These are phyloP conservation scores for Aspergillus ochraceoroseus DNA, from an alignment of 2,329 filamentous ascomycete species.

Conservation along the genomic window DNA sequence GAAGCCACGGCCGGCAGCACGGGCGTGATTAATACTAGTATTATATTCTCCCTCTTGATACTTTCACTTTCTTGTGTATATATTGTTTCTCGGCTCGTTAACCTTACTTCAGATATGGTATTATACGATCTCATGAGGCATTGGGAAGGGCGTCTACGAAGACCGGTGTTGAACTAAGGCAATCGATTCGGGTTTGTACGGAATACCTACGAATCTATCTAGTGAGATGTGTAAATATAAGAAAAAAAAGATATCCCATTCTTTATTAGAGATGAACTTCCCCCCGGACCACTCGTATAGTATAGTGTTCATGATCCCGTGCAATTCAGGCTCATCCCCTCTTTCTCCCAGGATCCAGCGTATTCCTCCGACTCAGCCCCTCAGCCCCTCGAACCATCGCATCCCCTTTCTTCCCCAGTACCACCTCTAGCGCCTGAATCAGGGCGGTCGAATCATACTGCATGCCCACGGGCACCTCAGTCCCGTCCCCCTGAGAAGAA, in stretches of 20 bases:
- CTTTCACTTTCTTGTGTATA: slow-evolving; percentile 13
- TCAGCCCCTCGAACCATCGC: slow-evolving; percentile 41
- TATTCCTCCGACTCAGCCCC: slow-evolving; percentile 55
- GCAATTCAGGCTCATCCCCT: too few species aligned
- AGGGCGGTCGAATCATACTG: slow-evolving; percentile 73
- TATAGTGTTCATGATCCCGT: too few species aligned
- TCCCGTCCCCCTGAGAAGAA: slow-evolving; percentile 32
- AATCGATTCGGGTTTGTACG: too few species aligned
- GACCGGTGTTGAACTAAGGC: neutral
- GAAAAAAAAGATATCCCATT: too few species aligned
- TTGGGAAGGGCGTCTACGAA: slow-evolving; percentile 31
- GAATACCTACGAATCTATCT: too few species aligned
- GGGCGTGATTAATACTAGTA: slow-evolving; percentile 21
- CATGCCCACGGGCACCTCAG: slow-evolving; percentile 51
- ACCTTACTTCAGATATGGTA: too few species aligned
- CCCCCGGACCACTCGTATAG: too few species aligned
- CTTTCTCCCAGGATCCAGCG: slow-evolving; percentile 41
- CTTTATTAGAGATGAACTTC: too few species aligned
- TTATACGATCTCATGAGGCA: slow-evolving; percentile 28
- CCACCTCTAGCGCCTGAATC: slow-evolving; percentile 68
- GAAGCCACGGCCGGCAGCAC: slow-evolving; percentile 32
- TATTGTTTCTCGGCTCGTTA: too few species aligned
- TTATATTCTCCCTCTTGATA: slow-evolving; percentile 6
- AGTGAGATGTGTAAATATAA: too few species aligned
- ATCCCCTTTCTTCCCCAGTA: slow-evolving; percentile 63